Conservation (phyloP, 2,329 filamentous ascomycete species). For the Monosporascus sp. region DNA sequence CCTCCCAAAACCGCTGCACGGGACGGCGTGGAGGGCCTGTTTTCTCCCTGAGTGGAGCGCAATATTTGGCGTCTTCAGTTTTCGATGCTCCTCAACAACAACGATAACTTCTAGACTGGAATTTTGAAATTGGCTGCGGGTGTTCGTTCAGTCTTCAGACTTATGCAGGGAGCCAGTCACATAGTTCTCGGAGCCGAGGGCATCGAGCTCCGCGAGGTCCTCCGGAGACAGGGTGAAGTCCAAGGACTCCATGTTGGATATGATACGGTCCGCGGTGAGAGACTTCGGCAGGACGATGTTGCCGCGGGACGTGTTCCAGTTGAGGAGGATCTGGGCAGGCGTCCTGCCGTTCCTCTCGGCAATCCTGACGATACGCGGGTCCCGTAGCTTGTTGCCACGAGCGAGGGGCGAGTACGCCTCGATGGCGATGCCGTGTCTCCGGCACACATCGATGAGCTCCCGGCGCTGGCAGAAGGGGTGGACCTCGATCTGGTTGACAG, state of each 20-base stretch:
- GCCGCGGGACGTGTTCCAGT: slow-evolving; percentile 52
- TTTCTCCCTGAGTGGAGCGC: too few relatives aligned
- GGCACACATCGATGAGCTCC: slow-evolving; percentile 43
- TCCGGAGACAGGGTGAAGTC: slow-evolving; percentile 55
- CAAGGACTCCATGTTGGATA: slow-evolving; percentile 57
- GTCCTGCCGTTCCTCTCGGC: slow-evolving; percentile 51
- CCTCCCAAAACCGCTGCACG: too few relatives aligned
- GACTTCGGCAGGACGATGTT: slow-evolving; percentile 62
- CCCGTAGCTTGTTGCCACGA: slow-evolving; percentile 32
- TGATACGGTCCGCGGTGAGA: slow-evolving; percentile 52
- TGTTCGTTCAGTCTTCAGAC: slow-evolving; percentile 26
- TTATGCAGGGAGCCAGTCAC: slow-evolving; percentile 34
- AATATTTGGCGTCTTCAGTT: too few relatives aligned
- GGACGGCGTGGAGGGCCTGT: too few relatives aligned
- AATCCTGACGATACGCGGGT: slow-evolving; percentile 48
- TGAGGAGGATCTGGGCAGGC: slow-evolving; percentile 54
- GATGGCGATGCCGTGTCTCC: slow-evolving; percentile 32
- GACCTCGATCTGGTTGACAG: slow-evolving; percentile 56
- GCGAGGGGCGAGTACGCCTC: slow-evolving; percentile 10
- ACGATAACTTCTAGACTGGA: background rate
- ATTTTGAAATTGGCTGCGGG: background rate
- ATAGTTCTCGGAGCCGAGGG: slow-evolving; percentile 16
- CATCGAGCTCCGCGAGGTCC: slow-evolving; percentile 50
- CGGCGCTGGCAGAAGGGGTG: slow-evolving; percentile 53
- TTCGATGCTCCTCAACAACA: too few relatives aligned